These are phyloP conservation scores for Monosporozyma servazzii DNA, from an alignment of 805 yeast genomes.

Conservation along the genomic window DNA sequence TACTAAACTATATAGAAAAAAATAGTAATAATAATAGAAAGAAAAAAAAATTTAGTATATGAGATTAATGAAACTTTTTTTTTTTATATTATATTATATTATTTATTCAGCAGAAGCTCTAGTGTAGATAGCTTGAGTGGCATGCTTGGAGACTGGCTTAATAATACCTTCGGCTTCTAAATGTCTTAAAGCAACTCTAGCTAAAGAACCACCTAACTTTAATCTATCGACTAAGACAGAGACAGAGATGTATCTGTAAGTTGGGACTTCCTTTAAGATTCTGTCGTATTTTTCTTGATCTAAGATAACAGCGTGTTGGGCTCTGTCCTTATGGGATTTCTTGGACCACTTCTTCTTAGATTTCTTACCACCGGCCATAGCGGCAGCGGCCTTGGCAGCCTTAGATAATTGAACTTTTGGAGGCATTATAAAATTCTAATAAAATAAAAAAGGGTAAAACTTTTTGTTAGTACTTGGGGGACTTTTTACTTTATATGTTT, in stretches of 20 bases:
- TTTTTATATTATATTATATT: neutral
- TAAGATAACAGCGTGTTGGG: constrained; percentile 92
- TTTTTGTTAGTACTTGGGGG: constrained; percentile 1
- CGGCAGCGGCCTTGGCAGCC: constrained; percentile 99
- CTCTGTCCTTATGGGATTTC: constrained; percentile 99
- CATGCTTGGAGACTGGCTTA: constrained; percentile 88
- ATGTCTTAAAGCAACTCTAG: constrained; percentile 95
- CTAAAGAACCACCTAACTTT: constrained; percentile 98
- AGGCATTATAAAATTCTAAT: constrained; percentile 59
- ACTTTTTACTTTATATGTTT: neutral
- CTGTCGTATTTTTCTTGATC: constrained; percentile 99
- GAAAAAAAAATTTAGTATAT: no score
- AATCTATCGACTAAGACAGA: constrained; percentile 98
- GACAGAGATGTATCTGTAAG: constrained; percentile 96
- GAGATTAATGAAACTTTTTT: neutral
- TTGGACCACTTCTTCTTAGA: constrained; percentile 99
- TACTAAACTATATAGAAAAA: neutral
- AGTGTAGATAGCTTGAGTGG: constrained; percentile 95
- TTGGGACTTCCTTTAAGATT: constrained; percentile 97
- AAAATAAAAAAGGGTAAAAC: neutral
- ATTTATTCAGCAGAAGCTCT: constrained; percentile 62
- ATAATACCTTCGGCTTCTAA: constrained; percentile 92
- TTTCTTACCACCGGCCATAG: constrained; percentile 99
- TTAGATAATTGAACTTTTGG: constrained; percentile 98
- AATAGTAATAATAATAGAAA: neutral